Base-by-base conservation (phyloP, 164 flowering plant species). In the Piper betle region DNA sequence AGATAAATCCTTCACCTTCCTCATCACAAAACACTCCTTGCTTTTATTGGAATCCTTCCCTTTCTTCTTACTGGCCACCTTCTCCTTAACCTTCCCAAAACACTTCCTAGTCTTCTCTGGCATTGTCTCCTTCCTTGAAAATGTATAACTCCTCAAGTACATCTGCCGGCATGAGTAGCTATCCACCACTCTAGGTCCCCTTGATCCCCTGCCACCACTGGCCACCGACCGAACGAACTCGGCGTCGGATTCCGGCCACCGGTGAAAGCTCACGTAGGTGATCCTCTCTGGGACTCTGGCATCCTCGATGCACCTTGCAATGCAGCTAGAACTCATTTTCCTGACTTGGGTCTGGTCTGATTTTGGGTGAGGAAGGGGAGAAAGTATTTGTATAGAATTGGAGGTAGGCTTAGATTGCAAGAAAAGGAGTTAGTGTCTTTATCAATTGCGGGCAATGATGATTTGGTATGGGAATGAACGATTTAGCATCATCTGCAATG, bases 141-240 rank as follows among this genome's bases (percentile, higher is more conserved):
- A 88, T 0, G 80, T 82, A 72, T 88, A 86, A 75, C 96, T 88
- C 59, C 85, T 67, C 46, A 88, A 65, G 54, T 80, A 88, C 69
- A 86, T 62, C 60, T 86, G 90, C 70, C 96, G 57, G 72, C 93
- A 86, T 0, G 91, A 88, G 6, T 80, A 69, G 63, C 87, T 76
- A 64, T 86, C 96, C 69, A 88, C 90, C 42, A 88, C 83, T 61
- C 75, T 6, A 42, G 46, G 46, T 10, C 46, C 46, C 46, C 6
- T 42, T 42, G 46, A 42, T 10, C 3, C 46, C 6, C 46, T 10
- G 59, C 37, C 25, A 19, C 53, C 37, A 37, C 53, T 25, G 16
- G 43, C 25, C 15, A 61, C 37, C 53, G 20, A 19, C 53, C 15
- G 37, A n/a, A 52, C 64, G 37, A 62, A 52, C 64, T 53, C 57